phyloP scores from a whole-genome alignment of 225 moss, liverwort and hornwort species.

The Pseudisothecium myosuroides region DNA sequence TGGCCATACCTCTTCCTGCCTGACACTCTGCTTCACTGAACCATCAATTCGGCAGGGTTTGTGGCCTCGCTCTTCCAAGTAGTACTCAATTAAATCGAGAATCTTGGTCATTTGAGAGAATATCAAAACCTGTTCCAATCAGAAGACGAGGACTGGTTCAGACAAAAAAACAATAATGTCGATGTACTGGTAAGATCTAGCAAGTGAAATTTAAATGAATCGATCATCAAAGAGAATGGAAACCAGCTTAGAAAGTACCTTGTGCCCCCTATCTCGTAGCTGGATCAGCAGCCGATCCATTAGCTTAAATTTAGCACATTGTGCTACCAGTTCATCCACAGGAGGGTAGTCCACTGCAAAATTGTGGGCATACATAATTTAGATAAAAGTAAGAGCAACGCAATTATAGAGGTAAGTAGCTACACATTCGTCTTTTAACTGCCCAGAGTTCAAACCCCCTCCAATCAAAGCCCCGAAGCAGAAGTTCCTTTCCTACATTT shows the following conservation, averaged over 20 bases:
- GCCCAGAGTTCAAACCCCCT: neutral
- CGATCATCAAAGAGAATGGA: neutral
- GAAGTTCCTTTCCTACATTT: neutral
- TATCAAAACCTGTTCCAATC: constrained; percentile 46
- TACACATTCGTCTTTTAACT: neutral
- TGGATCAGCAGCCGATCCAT: constrained; percentile 59
- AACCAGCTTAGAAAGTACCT: constrained; percentile 23
- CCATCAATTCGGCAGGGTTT: constrained; percentile 86
- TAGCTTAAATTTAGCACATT: constrained; percentile 82
- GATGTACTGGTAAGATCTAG: neutral
- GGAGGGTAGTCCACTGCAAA: constrained; percentile 57
- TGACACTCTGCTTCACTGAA: constrained; percentile 35
- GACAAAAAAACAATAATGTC: neutral
- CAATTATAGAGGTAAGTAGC: neutral
- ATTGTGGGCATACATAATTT: neutral
- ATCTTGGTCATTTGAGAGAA: constrained; percentile 95
- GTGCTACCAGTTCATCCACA: constrained; percentile 62
- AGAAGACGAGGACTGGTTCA: neutral
- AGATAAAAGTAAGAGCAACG: neutral
- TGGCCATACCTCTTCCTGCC: constrained; percentile 54
- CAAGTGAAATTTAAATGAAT: neutral
- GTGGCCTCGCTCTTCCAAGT: constrained; percentile 61
- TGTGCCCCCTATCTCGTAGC: constrained; percentile 52
- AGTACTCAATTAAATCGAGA: constrained; percentile 78
- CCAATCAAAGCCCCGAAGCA: neutral